Conservation (phyloP, 2,329 filamentous ascomycete species). For the Colletotrichum sp. region DNA sequence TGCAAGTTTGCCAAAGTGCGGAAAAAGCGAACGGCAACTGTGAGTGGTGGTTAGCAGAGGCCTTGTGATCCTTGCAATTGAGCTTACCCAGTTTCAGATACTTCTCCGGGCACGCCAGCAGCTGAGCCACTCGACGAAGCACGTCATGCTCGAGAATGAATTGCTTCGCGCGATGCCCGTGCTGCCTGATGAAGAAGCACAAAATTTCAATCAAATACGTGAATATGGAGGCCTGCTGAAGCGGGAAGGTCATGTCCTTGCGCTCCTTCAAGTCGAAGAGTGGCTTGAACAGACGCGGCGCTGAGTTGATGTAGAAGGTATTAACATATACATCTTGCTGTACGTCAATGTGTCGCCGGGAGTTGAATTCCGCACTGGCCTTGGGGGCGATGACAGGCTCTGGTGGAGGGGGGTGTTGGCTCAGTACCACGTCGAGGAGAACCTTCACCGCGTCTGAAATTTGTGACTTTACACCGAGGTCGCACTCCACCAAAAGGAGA, state of each 20-base stretch:
- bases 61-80: neutral
- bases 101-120: conserved; percentile 85
- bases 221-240: conserved; percentile 88
- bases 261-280: conserved; percentile 79
- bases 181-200: conserved; percentile 91
- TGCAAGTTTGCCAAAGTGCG: conserved; percentile 83
- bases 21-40: conserved; percentile 92
- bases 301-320: conserved; percentile 88
- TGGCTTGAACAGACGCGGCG: conserved; percentile 84
- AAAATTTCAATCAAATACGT: conserved; percentile 91
- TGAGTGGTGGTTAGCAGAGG: neutral
- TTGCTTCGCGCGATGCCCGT: conserved; percentile 83
- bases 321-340: conserved; percentile 87
- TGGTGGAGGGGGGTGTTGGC: neutral
- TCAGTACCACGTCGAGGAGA: conserved; percentile 73
- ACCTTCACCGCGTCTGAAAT: conserved; percentile 96
- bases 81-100: conserved; percentile 84
- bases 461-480: conserved; percentile 93
- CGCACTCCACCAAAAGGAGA: conserved; percentile 86
- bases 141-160: conserved; percentile 85
- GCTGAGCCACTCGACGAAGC: conserved; percentile 78
- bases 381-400: neutral
- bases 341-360: conserved; percentile 50
- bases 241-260: conserved; percentile 72
- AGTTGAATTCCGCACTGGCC: neutral